phyloP scores from a whole-genome alignment of 2,329 filamentous ascomycete genomes.

The Ophiostoma novo-ulmi region DNA sequence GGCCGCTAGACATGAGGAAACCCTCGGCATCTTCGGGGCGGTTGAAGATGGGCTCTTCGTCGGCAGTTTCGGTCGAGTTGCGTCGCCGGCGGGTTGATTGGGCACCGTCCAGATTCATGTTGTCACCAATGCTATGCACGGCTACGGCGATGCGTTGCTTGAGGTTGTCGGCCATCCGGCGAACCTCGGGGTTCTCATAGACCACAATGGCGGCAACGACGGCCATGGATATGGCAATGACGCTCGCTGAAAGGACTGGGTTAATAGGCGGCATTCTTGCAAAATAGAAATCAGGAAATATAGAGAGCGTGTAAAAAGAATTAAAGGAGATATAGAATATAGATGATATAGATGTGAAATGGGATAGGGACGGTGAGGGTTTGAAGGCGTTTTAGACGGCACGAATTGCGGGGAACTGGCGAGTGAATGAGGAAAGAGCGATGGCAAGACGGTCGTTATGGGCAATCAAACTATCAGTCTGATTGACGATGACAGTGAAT shows the following conservation, averaged over 20 bases:
- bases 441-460: neutral
- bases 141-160: slow-evolving; percentile 57
- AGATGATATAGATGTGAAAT: neutral
- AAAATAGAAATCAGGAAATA: no score
- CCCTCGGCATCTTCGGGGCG: slow-evolving; percentile 62
- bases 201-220: slow-evolving; percentile 55
- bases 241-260: slow-evolving; percentile 53
- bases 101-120: slow-evolving; percentile 41
- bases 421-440: neutral
- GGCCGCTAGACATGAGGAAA: slow-evolving; percentile 51
- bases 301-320: no score
- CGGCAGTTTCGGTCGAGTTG: slow-evolving; percentile 43
- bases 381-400: slow-evolving; percentile 6
- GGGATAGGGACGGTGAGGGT: neutral
- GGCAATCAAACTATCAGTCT: neutral
- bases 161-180: slow-evolving; percentile 56
- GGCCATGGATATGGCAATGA: slow-evolving; percentile 53
- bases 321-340: no score
- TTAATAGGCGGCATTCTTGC: slow-evolving; percentile 51
- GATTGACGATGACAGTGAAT: neutral
- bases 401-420: slow-evolving; percentile 8
- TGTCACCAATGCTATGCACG: slow-evolving; percentile 55
- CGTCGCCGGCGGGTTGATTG: neutral
- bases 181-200: slow-evolving; percentile 60
- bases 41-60: slow-evolving; percentile 54